Evolutionary conservation across 331 rosid genomes (phyloP), one percentile per base, ranked within the genome.

Genomic region (Prunus yedoensis): DNA sequence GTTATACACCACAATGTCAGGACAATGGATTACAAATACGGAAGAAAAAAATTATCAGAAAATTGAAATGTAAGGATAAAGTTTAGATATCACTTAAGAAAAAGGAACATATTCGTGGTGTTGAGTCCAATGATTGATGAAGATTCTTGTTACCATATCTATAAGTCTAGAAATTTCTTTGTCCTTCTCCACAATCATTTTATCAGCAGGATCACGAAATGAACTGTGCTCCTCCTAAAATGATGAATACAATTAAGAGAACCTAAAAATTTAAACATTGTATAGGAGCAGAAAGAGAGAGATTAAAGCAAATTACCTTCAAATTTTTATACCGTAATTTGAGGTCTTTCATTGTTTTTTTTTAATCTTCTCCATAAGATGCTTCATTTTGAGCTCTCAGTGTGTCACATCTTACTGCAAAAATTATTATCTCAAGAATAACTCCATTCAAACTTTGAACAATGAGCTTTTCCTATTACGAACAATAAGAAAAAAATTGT

Each of bases 121-220:
- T 88, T 79, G 97, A 89, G 78, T 90, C 91, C 79, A 89, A 79
- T 73, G 90, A 88, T 58, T 71, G 96, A 17, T 82, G 92, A 68
- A 92, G 96, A 83, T 82, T 83, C 80, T 88, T 88, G 75, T 88
- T 95, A 66, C 89, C 97, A 70, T 27, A 27, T 90, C 94, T 51
- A 86, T 16, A 70, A 95, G 96, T 88, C 89, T 88, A 71, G 94
- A 88, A 84, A 95, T 89, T 86, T 92, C 96, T 56, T 50, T 83
- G 71, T 92, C 99, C 88, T 92, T 95, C 77, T 95, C 98, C 84
- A 82, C 96, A 14, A 89, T 92, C 96, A 89, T 90, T 85, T 78
- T 87, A 85, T 92, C 97, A 73, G 98, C 96, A 80, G 91, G 96
- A 88, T 89, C 88, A 27, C 91, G 94, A 79, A 92, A 91, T 59